Conservation (phyloP, 495 filamentous ascomycete species). For the Geoglossum glabrum region DNA sequence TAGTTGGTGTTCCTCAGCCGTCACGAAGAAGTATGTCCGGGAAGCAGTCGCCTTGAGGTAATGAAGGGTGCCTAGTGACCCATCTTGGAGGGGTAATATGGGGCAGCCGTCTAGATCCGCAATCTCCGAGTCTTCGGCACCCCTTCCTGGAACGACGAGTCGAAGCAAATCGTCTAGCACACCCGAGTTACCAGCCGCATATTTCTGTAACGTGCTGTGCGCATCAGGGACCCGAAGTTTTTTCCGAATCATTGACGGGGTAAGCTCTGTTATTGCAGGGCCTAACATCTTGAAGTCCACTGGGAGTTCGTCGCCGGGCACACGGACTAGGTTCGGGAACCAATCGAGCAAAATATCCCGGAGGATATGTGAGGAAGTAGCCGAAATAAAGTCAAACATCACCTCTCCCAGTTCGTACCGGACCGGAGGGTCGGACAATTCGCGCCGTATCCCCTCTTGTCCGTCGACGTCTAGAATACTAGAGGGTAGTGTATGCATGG, state of each 20-base stretch:
- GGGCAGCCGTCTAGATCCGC: background rate
- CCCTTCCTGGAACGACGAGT: too few relatives aligned
- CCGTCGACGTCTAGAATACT: too few relatives aligned
- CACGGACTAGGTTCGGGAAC: background rate
- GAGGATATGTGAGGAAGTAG: background rate
- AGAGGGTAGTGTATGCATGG: background rate
- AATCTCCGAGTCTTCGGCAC: background rate
- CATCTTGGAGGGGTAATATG: slow-evolving; percentile 16
- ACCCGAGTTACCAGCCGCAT: background rate
- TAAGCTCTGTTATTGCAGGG: background rate
- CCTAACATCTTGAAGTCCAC: background rate
- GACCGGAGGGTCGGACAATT: background rate
- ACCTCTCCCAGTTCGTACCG: background rate
- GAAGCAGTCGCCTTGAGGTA: background rate
- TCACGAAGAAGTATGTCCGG: slow-evolving; percentile 6
- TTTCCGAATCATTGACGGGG: background rate
- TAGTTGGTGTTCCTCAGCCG: slow-evolving; percentile 10
- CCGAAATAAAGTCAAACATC: background rate
- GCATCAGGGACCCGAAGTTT: too few relatives aligned
- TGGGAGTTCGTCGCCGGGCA: background rate
- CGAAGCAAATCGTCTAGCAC: too few relatives aligned
- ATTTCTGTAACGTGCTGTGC: too few relatives aligned
- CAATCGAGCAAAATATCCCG: background rate
- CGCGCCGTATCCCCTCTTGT: background rate
- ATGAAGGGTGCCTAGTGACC: slow-evolving; percentile 12